Base-by-base conservation (phyloP, 208 protist genomes). In the Phytomonas francai region DNA sequence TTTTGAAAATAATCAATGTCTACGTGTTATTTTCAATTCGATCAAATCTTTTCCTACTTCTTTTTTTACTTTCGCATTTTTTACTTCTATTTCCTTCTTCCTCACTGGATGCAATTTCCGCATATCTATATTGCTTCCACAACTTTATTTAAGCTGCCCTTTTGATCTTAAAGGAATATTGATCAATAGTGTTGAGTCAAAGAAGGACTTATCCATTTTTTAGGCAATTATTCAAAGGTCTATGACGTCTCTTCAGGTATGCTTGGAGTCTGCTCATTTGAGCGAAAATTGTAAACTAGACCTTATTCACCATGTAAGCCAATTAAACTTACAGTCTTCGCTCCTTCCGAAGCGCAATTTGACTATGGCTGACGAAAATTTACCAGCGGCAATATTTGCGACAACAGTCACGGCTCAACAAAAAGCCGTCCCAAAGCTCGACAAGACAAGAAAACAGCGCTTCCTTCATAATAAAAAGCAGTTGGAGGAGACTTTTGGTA, bases 211-310 rank as follows among this genome's bases (percentile, higher is more conserved):
- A 36, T 63, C 19, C 22, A 63, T 32, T 1, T 49, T 49, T 63
- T 63, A 63, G 32, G 6, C 32, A 58, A 58, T 58, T 63, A 27
- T 63, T 36, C 4, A 51, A 63, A 54, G 45, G 19, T 39, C 16
- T 2, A 91, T 95, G 89, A 22, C 81, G 19, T 91, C 80, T 7
- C 80, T 95, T 16, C 70, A 86, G 45, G 57, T 85, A 6, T 79
- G 85, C 65, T 59, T 95, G 66, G 79, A 83, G 27, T 76, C 68
- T 30, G 84, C 86, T 36, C 78, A 79, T 32, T 76, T 95, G 32
- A 84, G 76, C 36, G 76, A 78, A 45, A 65, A 78, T 39, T 95
- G 89, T 79, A 83, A 84, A 60, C 61, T 74, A 7, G 89, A 95
- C 68, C 70, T 95, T 32, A 75, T 84, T 28, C 89, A 84, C 51